Evolutionary conservation across 2,329 filamentous ascomycete species (phyloP), one percentile per base, ranked within the genome.

Genomic region (Xylaria multiplex): DNA sequence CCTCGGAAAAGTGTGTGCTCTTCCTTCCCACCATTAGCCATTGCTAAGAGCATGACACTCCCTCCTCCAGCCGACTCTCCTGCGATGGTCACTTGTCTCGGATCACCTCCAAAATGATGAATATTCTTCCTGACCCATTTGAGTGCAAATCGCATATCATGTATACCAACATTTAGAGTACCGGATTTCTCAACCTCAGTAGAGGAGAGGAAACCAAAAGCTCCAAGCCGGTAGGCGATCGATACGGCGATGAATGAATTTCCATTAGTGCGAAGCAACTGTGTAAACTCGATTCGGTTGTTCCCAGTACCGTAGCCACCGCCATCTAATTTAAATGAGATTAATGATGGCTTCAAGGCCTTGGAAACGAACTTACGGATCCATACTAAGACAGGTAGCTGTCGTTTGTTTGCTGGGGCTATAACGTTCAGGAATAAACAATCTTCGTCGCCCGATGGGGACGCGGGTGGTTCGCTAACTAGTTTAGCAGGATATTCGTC

Each of bases 51-150:
- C 71, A 79, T 80, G 2, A 83, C 82, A 2, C 77, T 79, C 0
- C 84, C 85, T 0, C 78, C 86, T 2, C 86, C 86, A 0, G 87
- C 85, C 0, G 81, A 84, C 69, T 85, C 81, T 0, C 86, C 86
- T 71, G 80, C 81, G 30, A 87, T 81, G 0, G 84, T 86, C 1
- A 88, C 83, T n/a, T 82, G 81, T 0, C 64, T 66, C 0, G 81
- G 80, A 62, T 87, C 81, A 5, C 86, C 85, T 1, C 86, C 85
- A 65, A 88, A 88, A 8, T 77, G 73, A 40, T 78, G 73, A 58
- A 88, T 85, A 67, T 88, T 75, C 22, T 79, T 76, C 62, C 84
- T 79, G 1, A 87, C 82, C 84, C 86, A 88, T 72, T 82, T 70
- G 2, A 88, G 74, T 0, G 82, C 83, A 40, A 82, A 84, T 30